Base-by-base conservation (phyloP, 257 asterid genomes). In the Schizonepeta tenuifolia region DNA sequence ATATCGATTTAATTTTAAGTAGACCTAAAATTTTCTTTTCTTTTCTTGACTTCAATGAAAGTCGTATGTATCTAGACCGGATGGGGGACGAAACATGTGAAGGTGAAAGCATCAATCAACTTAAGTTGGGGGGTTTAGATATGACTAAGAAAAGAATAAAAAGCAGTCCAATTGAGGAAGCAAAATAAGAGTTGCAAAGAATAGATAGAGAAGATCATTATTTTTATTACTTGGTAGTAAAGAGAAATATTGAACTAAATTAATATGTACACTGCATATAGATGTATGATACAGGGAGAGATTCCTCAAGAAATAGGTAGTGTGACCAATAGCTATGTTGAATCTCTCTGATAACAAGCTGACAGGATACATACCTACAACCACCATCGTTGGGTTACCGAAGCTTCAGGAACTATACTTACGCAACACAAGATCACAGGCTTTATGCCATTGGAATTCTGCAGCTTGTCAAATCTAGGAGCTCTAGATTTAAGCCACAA, bases 281-380 rank as follows among this genome's bases (percentile, higher is more conserved):
- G 24, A 43, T 70, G 67, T 17, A 17, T n/a, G 36, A 43, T 70
- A 4, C 22, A 6, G 3, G 67, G 67, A 70, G 40, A 26, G 14
- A n/a, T 70, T 26, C 75, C 75, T 24, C 33, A 57, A 57, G 69
- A 46, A 28, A 71, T 71, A 60, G 76, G 70, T 62, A 71, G 26
- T 4, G 40, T 71, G 22, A 71, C 40, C 69, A 60, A 17, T 60
- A 4, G 68, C 61, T 15, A 71, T 5, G 75, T 71, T 71, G 69
- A 20, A 15, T 31, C 41, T 71, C 17, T 44, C 1, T 20, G 69
- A 20, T 1, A 71, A 71, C 13, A 38, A 71, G 36, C 43, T 71
- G 38, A 59, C 7, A 11, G 76, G 69, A 20, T 59, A 31, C 17
- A 46, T 71, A 17, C 69, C 76, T 14, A 7, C 62, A 1, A 31